These are phyloP conservation scores for Leccinum olivaceopallidum DNA, from an alignment of 768 basidiomycete genomes.

Conservation along the genomic window DNA sequence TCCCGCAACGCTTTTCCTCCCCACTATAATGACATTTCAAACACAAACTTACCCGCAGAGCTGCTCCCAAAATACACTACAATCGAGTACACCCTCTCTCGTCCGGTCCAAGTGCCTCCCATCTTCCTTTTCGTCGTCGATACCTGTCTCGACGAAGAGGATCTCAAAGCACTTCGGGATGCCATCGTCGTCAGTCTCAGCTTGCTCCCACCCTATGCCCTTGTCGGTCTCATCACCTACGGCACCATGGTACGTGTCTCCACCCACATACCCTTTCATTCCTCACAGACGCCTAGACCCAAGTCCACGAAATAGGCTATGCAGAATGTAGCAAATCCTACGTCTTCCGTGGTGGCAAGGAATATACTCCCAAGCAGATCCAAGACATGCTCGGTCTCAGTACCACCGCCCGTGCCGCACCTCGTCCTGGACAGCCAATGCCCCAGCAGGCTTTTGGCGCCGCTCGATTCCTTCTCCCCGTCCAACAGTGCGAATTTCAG, in stretches of 20 bases:
- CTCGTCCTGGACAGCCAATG: constrained; percentile 82
- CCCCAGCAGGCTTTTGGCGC: constrained; percentile 82
- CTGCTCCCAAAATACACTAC: constrained; percentile 98
- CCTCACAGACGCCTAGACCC: constrained; percentile 56
- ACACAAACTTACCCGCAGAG: constrained; percentile 95
- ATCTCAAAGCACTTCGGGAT: constrained; percentile 93
- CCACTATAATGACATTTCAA: constrained; percentile 98
- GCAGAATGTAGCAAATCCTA: constrained; percentile 96
- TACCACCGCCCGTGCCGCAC: constrained; percentile 77
- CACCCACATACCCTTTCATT: background rate
- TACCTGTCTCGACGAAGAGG: constrained; percentile 94
- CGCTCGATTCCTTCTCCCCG: constrained; percentile 88
- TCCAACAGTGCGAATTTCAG: constrained; percentile 93
- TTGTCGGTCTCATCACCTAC: constrained; percentile 94
- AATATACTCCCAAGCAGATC: constrained; percentile 94
- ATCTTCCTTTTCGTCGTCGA: constrained; percentile 98
- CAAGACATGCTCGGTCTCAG: constrained; percentile 93
- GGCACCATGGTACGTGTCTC: constrained; percentile 84
- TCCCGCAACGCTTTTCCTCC: constrained; percentile 96
- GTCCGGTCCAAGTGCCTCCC: constrained; percentile 90
- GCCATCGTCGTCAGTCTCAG: constrained; percentile 93
- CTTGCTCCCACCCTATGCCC: constrained; percentile 88
- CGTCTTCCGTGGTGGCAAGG: constrained; percentile 98
- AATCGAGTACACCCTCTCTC: constrained; percentile 97
- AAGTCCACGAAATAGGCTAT: constrained; percentile 98